These are phyloP conservation scores for Zygoascus ofunaensis DNA, from an alignment of 805 yeast genomes.

Conservation along the genomic window DNA sequence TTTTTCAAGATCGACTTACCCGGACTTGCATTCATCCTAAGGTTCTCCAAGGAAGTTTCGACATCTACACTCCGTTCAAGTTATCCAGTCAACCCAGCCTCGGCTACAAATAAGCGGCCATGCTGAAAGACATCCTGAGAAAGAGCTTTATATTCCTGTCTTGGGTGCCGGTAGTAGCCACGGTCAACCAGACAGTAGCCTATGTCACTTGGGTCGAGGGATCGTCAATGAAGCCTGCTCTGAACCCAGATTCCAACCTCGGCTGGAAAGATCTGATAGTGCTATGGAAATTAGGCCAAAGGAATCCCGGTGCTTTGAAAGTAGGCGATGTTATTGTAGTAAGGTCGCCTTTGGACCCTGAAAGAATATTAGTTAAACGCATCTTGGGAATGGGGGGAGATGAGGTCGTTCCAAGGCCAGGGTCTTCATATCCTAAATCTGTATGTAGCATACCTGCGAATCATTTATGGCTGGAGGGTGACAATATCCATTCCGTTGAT, in stretches of 20 bases:
- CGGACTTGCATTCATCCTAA: too few species aligned
- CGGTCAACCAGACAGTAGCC: constrained; percentile 58
- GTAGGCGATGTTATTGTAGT: constrained; percentile 69
- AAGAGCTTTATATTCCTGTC: constrained; percentile 25
- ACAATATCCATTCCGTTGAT: constrained; percentile 68
- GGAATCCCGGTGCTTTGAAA: constrained; percentile 37
- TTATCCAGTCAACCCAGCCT: neutral
- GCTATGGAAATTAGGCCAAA: constrained; percentile 54
- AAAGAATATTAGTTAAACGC: constrained; percentile 66
- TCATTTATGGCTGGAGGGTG: constrained; percentile 95
- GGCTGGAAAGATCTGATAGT: constrained; percentile 40
- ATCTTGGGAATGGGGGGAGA: constrained; percentile 73
- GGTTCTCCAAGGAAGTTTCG: too few species aligned
- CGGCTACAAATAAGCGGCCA: neutral
- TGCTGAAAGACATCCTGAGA: neutral
- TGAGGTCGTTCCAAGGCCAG: constrained; percentile 42
- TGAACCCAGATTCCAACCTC: constrained; percentile 53
- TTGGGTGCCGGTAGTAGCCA: constrained; percentile 76
- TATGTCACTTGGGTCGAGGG: constrained; percentile 74
- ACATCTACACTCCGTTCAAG: too few species aligned
- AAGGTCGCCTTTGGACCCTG: constrained; percentile 75
- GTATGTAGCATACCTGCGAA: constrained; percentile 58
- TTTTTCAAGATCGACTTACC: too few species aligned
- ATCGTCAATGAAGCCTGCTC: constrained; percentile 78
- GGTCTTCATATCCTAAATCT: constrained; percentile 54